Conservation (phyloP, 2,329 filamentous ascomycete species). For the Botrytis byssoidea region DNA sequence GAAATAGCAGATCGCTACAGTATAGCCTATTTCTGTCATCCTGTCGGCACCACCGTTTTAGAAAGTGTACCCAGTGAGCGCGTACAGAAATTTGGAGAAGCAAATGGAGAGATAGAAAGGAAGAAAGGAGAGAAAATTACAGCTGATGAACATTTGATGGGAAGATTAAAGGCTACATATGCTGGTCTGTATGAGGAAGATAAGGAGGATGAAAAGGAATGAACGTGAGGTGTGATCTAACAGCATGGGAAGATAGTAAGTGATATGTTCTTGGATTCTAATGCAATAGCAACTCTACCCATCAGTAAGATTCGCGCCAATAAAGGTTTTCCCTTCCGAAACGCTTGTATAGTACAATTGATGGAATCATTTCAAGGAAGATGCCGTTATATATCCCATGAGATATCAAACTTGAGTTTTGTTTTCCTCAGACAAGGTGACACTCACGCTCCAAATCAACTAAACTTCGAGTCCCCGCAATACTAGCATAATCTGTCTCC, state of each 20-base stretch:
- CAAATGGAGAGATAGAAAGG: conserved; percentile 40
- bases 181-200: conserved; percentile 50
- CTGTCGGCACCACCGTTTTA: conserved; percentile 52
- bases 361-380: background rate
- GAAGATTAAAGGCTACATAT: conserved; percentile 60
- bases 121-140: conserved; percentile 53
- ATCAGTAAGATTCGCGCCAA: background rate
- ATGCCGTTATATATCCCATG: background rate
- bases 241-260: background rate
- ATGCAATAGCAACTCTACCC: background rate
- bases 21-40: conserved; percentile 69
- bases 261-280: background rate
- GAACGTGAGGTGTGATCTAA: background rate
- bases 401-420: background rate
- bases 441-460: background rate
- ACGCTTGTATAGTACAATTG: background rate
- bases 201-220: background rate
- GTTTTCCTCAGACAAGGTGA: background rate
- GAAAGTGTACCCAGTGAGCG: conserved; percentile 59
- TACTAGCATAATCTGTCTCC: background rate
- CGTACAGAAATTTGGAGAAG: conserved; percentile 45
- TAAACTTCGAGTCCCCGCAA: background rate
- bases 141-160: conserved; percentile 61
- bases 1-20: conserved; percentile 53
- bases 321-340: background rate